These are phyloP conservation scores for Paramecium caudatum DNA, from an alignment of 73 alveolate species.

Conservation along the genomic window DNA sequence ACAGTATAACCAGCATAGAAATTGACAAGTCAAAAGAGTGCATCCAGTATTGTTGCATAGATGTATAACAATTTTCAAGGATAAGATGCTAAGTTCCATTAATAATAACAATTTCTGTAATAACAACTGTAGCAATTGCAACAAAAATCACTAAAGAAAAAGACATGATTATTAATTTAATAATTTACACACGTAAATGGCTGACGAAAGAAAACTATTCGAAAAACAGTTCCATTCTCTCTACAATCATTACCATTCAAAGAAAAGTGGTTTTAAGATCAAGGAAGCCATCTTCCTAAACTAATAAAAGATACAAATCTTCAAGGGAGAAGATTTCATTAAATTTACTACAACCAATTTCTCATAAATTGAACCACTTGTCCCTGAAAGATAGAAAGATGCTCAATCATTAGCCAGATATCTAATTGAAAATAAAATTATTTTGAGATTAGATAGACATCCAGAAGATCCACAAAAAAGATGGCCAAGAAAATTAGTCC, in stretches of 20 bases:
- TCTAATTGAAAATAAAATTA: conserved; percentile 27
- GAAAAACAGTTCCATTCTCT: conserved; percentile 18
- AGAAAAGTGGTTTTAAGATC: background rate
- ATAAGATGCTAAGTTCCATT: background rate
- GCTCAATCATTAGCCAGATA: background rate
- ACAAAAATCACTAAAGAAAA: conserved; percentile 49
- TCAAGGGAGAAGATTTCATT: conserved; percentile 35
- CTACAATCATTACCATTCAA: background rate
- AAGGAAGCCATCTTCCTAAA: conserved; percentile 6
- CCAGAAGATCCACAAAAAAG: conserved; percentile 11
- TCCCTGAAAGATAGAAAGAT: conserved; percentile 21
- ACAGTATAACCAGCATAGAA: conserved; percentile 11
- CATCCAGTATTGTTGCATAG: conserved; percentile 24
- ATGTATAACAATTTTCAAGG: conserved; percentile 3
- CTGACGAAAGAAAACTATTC: background rate
- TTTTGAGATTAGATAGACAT: conserved; percentile 14
- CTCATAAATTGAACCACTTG: background rate
- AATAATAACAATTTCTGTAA: conserved; percentile 33
- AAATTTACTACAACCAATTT: conserved; percentile 21
- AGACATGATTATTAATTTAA: conserved; percentile 3
- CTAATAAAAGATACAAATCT: conserved; percentile 13
- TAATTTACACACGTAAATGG: conserved; percentile 46
- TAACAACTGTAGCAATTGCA: conserved; percentile 43
- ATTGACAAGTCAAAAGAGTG: conserved; percentile 14
- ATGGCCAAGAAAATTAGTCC: conserved; percentile 33